These are phyloP conservation scores for Candida tallmaniae DNA, from an alignment of 805 yeast genomes.

Conservation along the genomic window DNA sequence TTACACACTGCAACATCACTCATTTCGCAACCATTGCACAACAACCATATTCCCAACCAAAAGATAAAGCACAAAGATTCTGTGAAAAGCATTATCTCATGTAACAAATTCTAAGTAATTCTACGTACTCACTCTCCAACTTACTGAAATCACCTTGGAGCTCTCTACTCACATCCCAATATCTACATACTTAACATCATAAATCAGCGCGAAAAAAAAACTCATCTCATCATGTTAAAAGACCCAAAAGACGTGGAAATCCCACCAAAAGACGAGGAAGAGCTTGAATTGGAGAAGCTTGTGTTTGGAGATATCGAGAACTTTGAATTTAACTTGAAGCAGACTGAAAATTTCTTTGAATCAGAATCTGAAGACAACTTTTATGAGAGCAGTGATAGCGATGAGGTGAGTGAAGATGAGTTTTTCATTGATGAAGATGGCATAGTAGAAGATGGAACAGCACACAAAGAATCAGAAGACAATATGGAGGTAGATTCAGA, in stretches of 20 bases:
- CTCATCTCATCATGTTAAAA: constrained; percentile 4
- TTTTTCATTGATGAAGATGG: constrained; percentile 42
- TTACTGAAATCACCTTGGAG: too few relatives aligned
- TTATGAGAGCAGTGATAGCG: constrained; percentile 23
- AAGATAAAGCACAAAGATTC: too few relatives aligned
- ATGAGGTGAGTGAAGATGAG: constrained; percentile 35
- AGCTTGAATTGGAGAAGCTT: constrained; percentile 67
- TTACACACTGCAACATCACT: too few relatives aligned
- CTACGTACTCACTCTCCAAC: too few relatives aligned
- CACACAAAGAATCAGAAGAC: background rate
- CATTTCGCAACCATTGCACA: too few relatives aligned
- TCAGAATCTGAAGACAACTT: constrained; percentile 30
- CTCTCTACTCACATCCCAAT: constrained; percentile 1
- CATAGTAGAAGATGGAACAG: constrained; percentile 6
- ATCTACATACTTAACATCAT: too few relatives aligned
- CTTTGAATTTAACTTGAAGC: constrained; percentile 59
- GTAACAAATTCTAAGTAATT: too few relatives aligned
- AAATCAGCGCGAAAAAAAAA: too few relatives aligned
- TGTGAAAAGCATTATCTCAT: too few relatives aligned
- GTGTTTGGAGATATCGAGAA: constrained; percentile 88
- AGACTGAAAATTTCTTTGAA: constrained; percentile 53
- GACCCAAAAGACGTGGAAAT: constrained; percentile 17
- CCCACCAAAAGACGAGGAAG: constrained; percentile 84
- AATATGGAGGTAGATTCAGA: constrained; percentile 21
- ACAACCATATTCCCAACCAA: too few relatives aligned